Conservation (phyloP, 2,329 filamentous ascomycete species). For the Ceratocystis papillata region DNA sequence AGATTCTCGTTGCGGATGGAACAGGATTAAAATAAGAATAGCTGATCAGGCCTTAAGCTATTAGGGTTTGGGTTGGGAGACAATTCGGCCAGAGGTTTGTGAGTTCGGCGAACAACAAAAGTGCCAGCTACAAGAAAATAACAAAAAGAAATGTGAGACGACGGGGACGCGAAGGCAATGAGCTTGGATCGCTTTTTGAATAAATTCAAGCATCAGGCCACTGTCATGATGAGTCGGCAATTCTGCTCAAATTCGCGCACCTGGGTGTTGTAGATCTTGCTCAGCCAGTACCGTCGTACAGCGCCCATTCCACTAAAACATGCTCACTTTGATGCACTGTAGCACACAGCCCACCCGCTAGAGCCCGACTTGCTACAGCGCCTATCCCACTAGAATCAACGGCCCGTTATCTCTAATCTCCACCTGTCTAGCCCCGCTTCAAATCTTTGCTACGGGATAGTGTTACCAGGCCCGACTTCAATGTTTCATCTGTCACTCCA, state of each 20-base stretch:
- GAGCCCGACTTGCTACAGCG: background rate
- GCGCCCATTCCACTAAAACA: background rate
- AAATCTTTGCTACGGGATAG: background rate
- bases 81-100: no score
- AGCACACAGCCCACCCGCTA: background rate
- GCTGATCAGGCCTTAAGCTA: background rate
- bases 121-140: background rate
- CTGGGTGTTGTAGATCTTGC: no score
- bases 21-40: background rate
- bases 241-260: conserved; percentile 23
- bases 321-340: background rate
- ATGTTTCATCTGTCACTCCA: no score
- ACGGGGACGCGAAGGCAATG: background rate
- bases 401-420: background rate
- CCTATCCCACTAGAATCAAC: background rate
- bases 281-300: background rate
- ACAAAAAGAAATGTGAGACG: background rate
- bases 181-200: conserved; percentile 6
- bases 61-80: background rate
- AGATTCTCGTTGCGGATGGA: background rate
- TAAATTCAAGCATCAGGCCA: background rate
- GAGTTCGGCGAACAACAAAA: background rate
- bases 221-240: background rate
- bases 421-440: background rate
- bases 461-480: no score